Evolutionary conservation across 2,329 filamentous ascomycete genomes (phyloP).

Genomic region (Trichoderma koningiopsis): DNA sequence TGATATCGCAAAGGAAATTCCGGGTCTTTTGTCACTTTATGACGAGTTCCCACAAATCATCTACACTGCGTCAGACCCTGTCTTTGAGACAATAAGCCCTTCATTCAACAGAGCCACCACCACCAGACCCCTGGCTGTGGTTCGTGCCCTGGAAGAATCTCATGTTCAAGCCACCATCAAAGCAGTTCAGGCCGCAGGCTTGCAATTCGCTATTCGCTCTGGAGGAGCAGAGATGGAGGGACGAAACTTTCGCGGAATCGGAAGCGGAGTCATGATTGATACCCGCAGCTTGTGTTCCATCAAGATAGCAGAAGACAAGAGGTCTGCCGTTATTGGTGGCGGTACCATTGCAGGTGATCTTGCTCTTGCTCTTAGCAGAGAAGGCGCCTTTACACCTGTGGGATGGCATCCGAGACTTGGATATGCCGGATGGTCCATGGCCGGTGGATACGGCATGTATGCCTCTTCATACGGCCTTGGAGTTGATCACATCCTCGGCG

Average conservation of each 20-base stretch:
- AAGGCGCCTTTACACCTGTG: not conserved
- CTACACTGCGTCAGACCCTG: conserved; percentile 1
- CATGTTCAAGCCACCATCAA: conserved; percentile 11
- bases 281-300: not conserved
- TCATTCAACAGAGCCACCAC: not conserved
- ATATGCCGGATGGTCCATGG: conserved; percentile 12
- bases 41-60: not conserved
- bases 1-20: not conserved
- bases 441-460: conserved; percentile 13
- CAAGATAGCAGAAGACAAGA: not conserved
- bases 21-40: not conserved
- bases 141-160: conserved; percentile 2
- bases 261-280: not conserved
- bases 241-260: not conserved
- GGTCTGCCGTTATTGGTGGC: not conserved
- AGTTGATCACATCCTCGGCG: conserved; percentile 2
- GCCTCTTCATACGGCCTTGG: conserved; percentile 8
- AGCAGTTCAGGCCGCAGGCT: not conserved
- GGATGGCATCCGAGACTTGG: conserved; percentile 12
- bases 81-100: not conserved
- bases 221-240: conserved; percentile 1
- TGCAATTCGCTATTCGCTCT: not conserved
- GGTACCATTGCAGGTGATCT: not conserved
- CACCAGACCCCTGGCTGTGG: not conserved
- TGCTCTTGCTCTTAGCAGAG: not conserved